A percentile compares a stretch with the other conserved stretches of the same genome.
Conservation (phyloP, 2,329 filamentous ascomycete genomes). For the Paecilomyces sp. region DNA sequence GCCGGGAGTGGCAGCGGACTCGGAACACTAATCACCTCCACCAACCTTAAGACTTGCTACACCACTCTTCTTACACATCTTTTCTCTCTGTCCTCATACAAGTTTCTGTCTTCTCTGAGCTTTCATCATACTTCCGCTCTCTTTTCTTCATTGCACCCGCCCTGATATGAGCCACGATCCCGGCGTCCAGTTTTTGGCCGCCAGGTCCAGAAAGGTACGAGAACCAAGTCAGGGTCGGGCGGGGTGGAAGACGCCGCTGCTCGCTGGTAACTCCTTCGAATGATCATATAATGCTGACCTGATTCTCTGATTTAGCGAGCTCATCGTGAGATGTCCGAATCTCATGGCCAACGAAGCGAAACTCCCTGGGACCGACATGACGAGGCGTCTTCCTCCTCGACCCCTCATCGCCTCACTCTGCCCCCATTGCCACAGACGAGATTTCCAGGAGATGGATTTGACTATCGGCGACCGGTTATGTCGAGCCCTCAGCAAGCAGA, state of each 20-base stretch:
- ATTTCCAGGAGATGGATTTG: conserved; percentile 47
- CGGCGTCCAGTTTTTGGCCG: conserved; percentile 27
- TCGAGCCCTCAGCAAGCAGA: conserved; percentile 23
- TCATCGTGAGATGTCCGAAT: conserved; percentile 29
- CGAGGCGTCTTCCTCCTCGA: conserved; percentile 14
- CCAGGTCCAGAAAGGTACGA: conserved; percentile 33
- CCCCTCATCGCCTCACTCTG: conserved; percentile 15
- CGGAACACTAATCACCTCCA: neutral
- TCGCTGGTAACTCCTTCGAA: neutral
- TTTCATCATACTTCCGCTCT: neutral
- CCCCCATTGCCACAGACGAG: conserved; percentile 26
- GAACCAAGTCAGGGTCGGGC: conserved; percentile 4
- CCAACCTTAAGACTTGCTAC: neutral
- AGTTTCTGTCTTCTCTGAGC: conserved; percentile 8
- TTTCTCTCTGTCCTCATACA: neutral
- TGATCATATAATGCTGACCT: neutral
- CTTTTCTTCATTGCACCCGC: conserved; percentile 2
- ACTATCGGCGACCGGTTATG: conserved; percentile 46
- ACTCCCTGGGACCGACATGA: conserved; percentile 18
- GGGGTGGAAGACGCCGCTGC: conserved; percentile 14
- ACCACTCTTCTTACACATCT: neutral
- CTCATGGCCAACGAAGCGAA: conserved; percentile 15
- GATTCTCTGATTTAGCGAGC: conserved; percentile 21
- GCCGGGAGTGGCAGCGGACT: neutral
- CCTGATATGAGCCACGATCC: conserved; percentile 29